These are phyloP conservation scores for Talaromyces albobiverticillius DNA, from an alignment of 2,329 filamentous ascomycete genomes.

Conservation along the genomic window DNA sequence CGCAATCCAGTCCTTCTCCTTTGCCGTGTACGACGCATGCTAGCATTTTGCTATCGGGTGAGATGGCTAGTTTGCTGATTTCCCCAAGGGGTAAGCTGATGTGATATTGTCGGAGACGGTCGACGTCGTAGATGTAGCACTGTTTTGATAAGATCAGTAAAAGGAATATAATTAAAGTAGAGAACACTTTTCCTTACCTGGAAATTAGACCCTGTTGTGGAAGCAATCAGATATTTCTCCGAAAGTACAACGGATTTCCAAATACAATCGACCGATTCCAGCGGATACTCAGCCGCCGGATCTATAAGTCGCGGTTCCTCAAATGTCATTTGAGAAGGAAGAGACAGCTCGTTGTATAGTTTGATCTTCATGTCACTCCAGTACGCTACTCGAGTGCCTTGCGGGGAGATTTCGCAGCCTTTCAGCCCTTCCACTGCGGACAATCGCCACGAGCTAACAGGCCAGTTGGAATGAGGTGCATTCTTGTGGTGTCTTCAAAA, in stretches of 20 bases:
- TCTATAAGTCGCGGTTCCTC: background rate
- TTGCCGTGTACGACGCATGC: slow-evolving; percentile 22
- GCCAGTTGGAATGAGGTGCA: slow-evolving; percentile 13
- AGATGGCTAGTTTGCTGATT: slow-evolving; percentile 12
- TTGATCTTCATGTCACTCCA: slow-evolving; percentile 28
- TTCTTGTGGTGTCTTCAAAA: background rate
- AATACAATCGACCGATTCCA: slow-evolving; percentile 2
- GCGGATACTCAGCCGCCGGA: slow-evolving; percentile 4
- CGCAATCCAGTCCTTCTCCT: slow-evolving; percentile 13
- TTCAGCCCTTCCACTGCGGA: slow-evolving; percentile 22
- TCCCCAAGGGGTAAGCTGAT: slow-evolving; percentile 1
- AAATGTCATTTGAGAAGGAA: background rate
- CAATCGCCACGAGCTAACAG: slow-evolving; percentile 20
- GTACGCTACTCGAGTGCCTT: slow-evolving; percentile 25
- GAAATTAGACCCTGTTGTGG: slow-evolving; percentile 12
- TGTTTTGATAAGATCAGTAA: background rate
- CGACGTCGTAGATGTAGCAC: slow-evolving; percentile 12
- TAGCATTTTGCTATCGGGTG: slow-evolving; percentile 14
- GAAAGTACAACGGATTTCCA: slow-evolving; percentile 13
- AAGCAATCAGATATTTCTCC: slow-evolving; percentile 13
- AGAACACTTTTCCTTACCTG: slow-evolving; percentile 6
- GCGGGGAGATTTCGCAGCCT: slow-evolving; percentile 27
- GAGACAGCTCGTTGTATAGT: slow-evolving; percentile 24
- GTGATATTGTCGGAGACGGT: background rate
- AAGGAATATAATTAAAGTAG: background rate